Evolutionary conservation across 2,329 filamentous ascomycete genomes (phyloP).

Genomic region (Trichoderma harzianum): DNA sequence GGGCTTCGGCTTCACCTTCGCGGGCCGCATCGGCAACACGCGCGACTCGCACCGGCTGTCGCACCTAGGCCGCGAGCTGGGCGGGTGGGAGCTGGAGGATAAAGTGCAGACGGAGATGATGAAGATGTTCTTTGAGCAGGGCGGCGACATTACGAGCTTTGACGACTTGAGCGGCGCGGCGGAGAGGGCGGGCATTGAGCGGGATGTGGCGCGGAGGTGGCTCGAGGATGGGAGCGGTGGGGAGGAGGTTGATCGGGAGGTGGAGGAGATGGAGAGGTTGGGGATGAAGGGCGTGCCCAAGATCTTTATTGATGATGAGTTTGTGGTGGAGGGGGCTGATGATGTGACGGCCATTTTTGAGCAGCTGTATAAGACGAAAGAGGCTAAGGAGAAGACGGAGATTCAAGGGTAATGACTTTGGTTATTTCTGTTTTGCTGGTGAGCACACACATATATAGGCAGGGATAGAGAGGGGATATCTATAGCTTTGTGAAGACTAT

Average conservation of each 20-base stretch:
- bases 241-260: conserved; percentile 55
- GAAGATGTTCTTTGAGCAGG: conserved; percentile 62
- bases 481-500: too few relatives aligned
- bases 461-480: neutral
- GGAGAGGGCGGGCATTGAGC: conserved; percentile 51
- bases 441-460: neutral
- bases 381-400: conserved; percentile 35
- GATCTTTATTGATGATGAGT: conserved; percentile 67
- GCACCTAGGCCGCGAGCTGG: conserved; percentile 58
- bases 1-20: conserved; percentile 71
- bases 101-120: conserved; percentile 62
- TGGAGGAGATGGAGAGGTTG: conserved; percentile 48
- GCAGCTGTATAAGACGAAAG: conserved; percentile 55
- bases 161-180: conserved; percentile 52
- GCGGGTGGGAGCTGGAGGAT: conserved; percentile 47
- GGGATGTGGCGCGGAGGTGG: conserved; percentile 51
- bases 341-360: conserved; percentile 64
- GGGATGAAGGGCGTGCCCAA: conserved; percentile 67
- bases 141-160: conserved; percentile 59
- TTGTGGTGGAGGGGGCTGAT: conserved; percentile 68
- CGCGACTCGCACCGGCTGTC: conserved; percentile 75
- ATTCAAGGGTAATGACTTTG: neutral
- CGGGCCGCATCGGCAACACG: conserved; percentile 70
- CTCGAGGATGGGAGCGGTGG: conserved; percentile 54
- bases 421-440: neutral